Conservation (phyloP, 169 alveolate species). For the Plasmodium cynomolgi region DNA sequence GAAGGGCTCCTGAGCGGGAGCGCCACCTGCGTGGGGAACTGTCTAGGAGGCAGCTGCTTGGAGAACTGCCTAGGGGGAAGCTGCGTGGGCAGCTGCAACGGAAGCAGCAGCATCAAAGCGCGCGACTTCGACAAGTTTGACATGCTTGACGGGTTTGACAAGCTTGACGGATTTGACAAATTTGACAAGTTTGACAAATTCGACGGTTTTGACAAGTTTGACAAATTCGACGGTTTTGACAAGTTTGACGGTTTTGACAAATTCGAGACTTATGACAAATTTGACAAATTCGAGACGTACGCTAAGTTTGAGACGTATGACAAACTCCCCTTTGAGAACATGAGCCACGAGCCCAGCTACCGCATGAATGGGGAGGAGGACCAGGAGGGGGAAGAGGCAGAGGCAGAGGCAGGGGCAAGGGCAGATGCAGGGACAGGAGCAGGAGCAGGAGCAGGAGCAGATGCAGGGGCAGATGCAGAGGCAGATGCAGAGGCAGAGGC, state of each 20-base stretch:
- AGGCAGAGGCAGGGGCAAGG: too few relatives aligned
- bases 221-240: not conserved
- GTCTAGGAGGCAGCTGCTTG: not conserved
- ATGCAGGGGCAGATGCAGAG: not conserved
- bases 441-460: not conserved
- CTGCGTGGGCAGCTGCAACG: not conserved
- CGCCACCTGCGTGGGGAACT: not conserved
- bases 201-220: not conserved
- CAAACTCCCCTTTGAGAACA: constrained; percentile 12
- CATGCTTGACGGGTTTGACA: not conserved
- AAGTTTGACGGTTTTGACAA: not conserved
- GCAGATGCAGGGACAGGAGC: not conserved
- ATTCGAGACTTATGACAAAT: not conserved
- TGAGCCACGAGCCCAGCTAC: not conserved
- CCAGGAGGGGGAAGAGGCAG: too few relatives aligned
- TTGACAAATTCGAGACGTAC: not conserved
- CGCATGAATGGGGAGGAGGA: not conserved
- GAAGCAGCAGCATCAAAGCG: constrained; percentile 5
- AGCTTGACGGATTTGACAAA: not conserved
- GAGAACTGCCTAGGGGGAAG: not conserved
- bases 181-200: not conserved
- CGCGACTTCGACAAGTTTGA: constrained; percentile 12
- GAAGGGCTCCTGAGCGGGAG: constrained; percentile 4
- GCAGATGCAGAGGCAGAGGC: not conserved
- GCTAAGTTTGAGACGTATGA: not conserved